Evolutionary conservation across 192 early-diverging fungal species (phyloP), one percentile per base, ranked within the genome.

Genomic region (Coemansia sp.): DNA sequence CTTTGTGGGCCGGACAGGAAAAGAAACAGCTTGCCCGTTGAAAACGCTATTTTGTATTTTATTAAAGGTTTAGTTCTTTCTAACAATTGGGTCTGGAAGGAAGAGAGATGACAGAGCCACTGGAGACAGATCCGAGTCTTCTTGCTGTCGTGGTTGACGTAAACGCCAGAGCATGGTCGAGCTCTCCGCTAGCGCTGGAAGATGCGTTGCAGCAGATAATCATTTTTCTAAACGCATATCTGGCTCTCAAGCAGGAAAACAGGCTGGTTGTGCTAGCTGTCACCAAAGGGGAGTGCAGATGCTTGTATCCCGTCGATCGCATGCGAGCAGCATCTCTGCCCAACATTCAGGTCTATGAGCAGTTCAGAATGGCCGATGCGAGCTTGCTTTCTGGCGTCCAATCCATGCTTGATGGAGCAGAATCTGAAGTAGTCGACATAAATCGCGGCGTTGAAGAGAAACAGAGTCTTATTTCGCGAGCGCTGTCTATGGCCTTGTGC

Each of bases 191-290:
- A 15, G 71, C 87, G 2, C 78, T 97, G 8, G 85, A 85, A 72
- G 76, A 87, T 22, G 89, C 89, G 2, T 73, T 97, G 15, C 87
- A 90, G 56, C 93, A 96, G 61, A 83, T 91, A 41, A 63, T 95
- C 26, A 84, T 94, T 8, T 95, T 97, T 61, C 87, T 98, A 57
- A 97, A 98, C 76, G 97, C 95, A 8, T 94, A 95, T 76, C 75
- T 98, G 63, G 92, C 94, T 13, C 85, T 95, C 19, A 90, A 92
- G 42, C 90, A 93, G 51, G 92, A 96, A 63, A 97, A 95, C 70
- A 81, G 86, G 60, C 80, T 98, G n/a, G 93, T 90, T 0, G 89
- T 95, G 1, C 88, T 98, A 15, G 95, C 92, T 0, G 59, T 74
- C 39, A 78, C 43, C 51, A 65, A 69, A 52, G 49, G 46, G 26